phyloP scores from a whole-genome alignment of 305 asterid genomes.

The Ajuga reptans region DNA sequence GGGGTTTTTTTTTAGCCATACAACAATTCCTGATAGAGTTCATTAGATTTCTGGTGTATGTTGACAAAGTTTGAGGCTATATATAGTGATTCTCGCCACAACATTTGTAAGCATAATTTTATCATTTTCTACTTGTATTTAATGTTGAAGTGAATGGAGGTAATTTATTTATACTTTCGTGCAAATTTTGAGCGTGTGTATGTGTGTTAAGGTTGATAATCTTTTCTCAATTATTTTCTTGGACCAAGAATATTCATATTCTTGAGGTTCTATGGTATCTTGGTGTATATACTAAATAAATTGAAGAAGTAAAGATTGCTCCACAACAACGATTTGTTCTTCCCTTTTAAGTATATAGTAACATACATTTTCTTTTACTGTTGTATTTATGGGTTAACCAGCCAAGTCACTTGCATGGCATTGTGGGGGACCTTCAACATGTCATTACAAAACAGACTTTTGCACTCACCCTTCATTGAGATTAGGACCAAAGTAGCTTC shows the following conservation, averaged over 20 bases:
- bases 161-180: too few species aligned
- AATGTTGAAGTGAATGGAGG: too few species aligned
- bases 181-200: too few species aligned
- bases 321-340: constrained; percentile 32
- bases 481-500: constrained; percentile 61
- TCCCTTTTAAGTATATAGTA: constrained; percentile 50
- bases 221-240: too few species aligned
- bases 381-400: constrained; percentile 33
- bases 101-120: not conserved
- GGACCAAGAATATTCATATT: too few species aligned
- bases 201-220: too few species aligned
- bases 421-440: constrained; percentile 29
- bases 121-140: too few species aligned
- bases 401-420: constrained; percentile 36
- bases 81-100: constrained; percentile 5
- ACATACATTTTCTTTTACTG: constrained; percentile 44
- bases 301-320: constrained; percentile 34
- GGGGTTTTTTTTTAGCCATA: too few species aligned
- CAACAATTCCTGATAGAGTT: not conserved
- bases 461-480: constrained; percentile 30
- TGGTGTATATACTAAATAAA: constrained; percentile 18
- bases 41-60: not conserved
- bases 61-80: not conserved
- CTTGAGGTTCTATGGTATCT: too few species aligned
- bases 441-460: constrained; percentile 44